These are phyloP conservation scores for Lagenidium sp. DNA, from an alignment of 352 stramenopile genomes.

Conservation along the genomic window DNA sequence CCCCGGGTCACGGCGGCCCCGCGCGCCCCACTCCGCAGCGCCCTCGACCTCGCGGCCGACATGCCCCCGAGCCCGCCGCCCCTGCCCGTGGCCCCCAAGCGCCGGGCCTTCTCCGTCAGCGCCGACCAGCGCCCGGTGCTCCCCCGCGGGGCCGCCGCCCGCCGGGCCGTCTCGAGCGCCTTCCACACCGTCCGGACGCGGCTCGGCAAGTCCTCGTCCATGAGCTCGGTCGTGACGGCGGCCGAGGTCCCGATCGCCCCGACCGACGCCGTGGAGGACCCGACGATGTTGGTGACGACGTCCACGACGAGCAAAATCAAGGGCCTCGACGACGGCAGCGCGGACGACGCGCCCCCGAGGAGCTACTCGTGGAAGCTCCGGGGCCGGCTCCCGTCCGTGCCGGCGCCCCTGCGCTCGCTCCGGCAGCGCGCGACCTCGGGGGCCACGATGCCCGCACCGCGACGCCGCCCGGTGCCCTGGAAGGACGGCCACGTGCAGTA, in stretches of 20 bases:
- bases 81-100: conserved; percentile 24
- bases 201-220: conserved; percentile 6
- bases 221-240: conserved; percentile 19
- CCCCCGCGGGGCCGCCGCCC: conserved; percentile 8
- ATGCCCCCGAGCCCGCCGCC: conserved; percentile 8
- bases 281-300: too few relatives aligned
- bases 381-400: conserved; percentile 15
- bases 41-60: conserved; percentile 4
- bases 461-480: conserved; percentile 8
- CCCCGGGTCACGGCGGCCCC: too few relatives aligned
- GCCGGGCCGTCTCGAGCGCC: conserved; percentile 25
- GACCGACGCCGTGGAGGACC: background rate
- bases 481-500: conserved; percentile 29
- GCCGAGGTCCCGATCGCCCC: too few relatives aligned
- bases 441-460: background rate
- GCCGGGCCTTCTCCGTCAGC: conserved; percentile 39
- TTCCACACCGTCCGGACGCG: conserved; percentile 30
- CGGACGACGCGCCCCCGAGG: background rate
- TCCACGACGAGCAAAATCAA: background rate
- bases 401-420: conserved; percentile 11
- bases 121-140: conserved; percentile 26
- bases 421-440: conserved; percentile 4
- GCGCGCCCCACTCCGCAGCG: conserved; percentile 6
- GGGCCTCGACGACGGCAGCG: too few relatives aligned
- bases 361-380: conserved; percentile 11